phyloP scores from a whole-genome alignment of 2,329 filamentous ascomycete species.

The Aciculosporium take region DNA sequence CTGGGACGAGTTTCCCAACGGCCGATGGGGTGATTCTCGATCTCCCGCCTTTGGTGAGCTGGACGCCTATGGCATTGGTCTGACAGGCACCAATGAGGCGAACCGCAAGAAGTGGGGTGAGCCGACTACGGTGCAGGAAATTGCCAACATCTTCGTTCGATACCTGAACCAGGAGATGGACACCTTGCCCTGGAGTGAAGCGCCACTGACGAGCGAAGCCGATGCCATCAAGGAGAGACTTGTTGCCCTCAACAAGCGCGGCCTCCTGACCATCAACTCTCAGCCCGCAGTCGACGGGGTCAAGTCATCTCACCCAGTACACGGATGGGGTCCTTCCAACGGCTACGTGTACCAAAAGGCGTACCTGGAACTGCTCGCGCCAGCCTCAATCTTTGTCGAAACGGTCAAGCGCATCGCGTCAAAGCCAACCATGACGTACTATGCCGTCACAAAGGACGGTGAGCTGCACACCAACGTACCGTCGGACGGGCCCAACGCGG shows the following conservation, averaged over 20 bases:
- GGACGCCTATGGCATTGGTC: constrained; percentile 82
- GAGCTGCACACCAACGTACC: constrained; percentile 73
- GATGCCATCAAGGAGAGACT: constrained; percentile 64
- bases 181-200: constrained; percentile 86
- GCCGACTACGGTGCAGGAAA: constrained; percentile 63
- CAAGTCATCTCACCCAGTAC: constrained; percentile 71
- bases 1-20: constrained; percentile 98
- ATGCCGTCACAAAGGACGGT: constrained; percentile 76
- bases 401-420: constrained; percentile 64
- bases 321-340: constrained; percentile 89
- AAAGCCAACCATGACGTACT: constrained; percentile 78
- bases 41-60: constrained; percentile 93
- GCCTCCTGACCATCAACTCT: constrained; percentile 90
- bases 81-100: constrained; percentile 90
- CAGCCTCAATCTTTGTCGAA: constrained; percentile 63
- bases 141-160: constrained; percentile 69
- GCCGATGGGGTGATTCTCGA: constrained; percentile 92
- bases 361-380: constrained; percentile 82
- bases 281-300: constrained; percentile 88
- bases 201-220: constrained; percentile 70
- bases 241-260: constrained; percentile 68
- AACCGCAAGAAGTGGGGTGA: constrained; percentile 93
- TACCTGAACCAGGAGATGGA: constrained; percentile 74
- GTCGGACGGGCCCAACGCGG: constrained; percentile 83
- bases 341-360: constrained; percentile 98